Base-by-base conservation (phyloP, 1,284 basidiomycete species). In the Sanghuangporus baumii region DNA sequence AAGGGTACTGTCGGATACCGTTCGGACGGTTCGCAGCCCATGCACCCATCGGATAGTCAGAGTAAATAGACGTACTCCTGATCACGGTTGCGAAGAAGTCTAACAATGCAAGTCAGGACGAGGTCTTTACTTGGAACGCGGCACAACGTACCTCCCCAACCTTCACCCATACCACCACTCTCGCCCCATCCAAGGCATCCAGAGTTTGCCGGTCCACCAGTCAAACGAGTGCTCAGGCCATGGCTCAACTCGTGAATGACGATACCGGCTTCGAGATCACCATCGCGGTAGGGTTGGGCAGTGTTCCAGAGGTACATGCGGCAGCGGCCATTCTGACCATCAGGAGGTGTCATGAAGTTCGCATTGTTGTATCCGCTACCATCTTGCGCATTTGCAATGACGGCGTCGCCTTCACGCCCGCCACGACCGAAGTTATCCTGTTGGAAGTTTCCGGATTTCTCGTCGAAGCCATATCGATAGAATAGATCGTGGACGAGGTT, bases 241-340 rank as follows among this genome's bases (percentile, higher is more conserved):
- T 98, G 96, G 61, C 84, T 81, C 71, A 91, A 76, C 76, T 95
- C 94, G 75, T 96, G 93, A 66, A 96, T 93, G 69, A 96, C 92
- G 66, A 96, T 96, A 59, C 93, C 94, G 54, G 93, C 92, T 75
- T 98, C 96, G 61, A 98, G 81, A 70, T 97, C 95, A 51, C 96
- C 96, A 71, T 98, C 96, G 31, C 95, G 82, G 79, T 90, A 96
- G 1, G 96, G 95, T 23, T 84, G 80, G 8, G 87, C 89, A 0
- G 91, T 93, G 76, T 93, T 91, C 96, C 96, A 98, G 52, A 95
- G 79, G 78, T 96, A 98, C 96, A 98, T 98, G 68, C 96, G 84
- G 91, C 96, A 95, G 64, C 93, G 87, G 8, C 92, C 92, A 69
- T 89, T 87, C 78, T 87, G 85, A 51, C 79, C 81, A 62, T 83